Evolutionary conservation across 805 yeast species (phyloP).

Genomic region (Metschnikowia lachancei): DNA sequence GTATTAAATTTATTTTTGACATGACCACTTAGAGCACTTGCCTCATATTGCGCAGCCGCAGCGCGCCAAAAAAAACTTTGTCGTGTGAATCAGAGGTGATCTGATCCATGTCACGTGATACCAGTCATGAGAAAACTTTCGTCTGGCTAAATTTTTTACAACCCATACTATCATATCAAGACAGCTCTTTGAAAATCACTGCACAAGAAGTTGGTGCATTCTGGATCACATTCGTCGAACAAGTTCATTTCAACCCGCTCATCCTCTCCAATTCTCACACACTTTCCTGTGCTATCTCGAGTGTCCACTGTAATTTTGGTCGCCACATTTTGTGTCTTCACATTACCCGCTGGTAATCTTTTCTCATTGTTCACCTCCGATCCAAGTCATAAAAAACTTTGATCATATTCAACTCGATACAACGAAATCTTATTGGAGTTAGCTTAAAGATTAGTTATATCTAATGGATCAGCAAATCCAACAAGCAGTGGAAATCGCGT

Average conservation of each 20-base stretch:
- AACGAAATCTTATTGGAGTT: not conserved
- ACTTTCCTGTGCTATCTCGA: not conserved
- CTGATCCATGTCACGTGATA: conserved; percentile 5
- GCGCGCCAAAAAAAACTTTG: not conserved
- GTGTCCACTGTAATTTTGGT: not conserved
- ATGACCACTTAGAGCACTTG: not conserved
- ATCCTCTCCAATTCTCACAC: not conserved
- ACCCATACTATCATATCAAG: not conserved
- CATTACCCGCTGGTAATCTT: not conserved
- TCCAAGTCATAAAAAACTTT: not conserved
- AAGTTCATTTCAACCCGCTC: not conserved
- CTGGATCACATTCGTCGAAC: not conserved
- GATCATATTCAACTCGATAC: too few relatives aligned
- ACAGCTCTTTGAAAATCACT: not conserved
- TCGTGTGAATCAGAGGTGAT: not conserved
- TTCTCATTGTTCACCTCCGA: not conserved
- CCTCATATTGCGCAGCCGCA: not conserved
- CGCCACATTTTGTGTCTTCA: not conserved
- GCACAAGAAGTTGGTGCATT: not conserved
- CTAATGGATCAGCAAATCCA: conserved; percentile 61
- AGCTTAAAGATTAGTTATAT: not conserved
- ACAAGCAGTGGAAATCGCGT: conserved; percentile 84
- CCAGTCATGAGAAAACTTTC: conserved; percentile 9
- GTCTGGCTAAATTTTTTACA: conserved; percentile 6
- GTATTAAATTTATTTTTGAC: too few relatives aligned